Base-by-base conservation (phyloP, 495 filamentous ascomycete species). In the Collariella sp. region DNA sequence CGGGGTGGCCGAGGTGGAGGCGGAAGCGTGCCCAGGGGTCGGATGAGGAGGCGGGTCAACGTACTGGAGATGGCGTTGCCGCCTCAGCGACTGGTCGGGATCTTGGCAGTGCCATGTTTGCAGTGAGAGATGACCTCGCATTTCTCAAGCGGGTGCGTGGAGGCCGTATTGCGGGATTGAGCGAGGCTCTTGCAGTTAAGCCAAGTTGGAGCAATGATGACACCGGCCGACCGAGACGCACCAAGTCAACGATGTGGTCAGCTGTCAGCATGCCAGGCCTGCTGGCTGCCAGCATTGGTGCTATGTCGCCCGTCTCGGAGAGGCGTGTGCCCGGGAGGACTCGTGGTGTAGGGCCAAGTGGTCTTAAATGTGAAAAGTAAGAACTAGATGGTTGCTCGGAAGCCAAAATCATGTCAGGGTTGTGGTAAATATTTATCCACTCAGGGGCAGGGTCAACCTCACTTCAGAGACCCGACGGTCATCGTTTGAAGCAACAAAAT, bases 121-220 rank as follows among this genome's bases (percentile, higher is more conserved):
- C 19, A 2, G 44, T 55, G 10, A 19, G 23, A 19, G 36, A 55
- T 24, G 45, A 49, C 22, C 26, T 55, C 4, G 43, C 52, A 10
- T 55, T 46, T n/a, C 15, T 55, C 4, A 55, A 49, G 24, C 33
- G 29, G 52, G 44, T 55, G 24, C 45, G 52, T 1, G 52, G 52
- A 7, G 52, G 52, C 12, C 44, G 52, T 0, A 22, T 55, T 4
- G 29, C n/a, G 11, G 51, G 41, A 10, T 19, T 46, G 29, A 26
- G 15, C 7, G 44, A 34, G 7, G 33, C n/a, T 7, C 1, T 23
- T 33, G 36, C 9, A 10, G 10, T 16, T 2, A 40, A 31, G 16
- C 26, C 0, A 3, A 34, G 26, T 18, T 3, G 5, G 7, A 35
- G 45, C 15, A 16, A 47, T 24, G 0, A 7, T 5, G 7, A 34